These are phyloP conservation scores for Lachancea cidri DNA, from an alignment of 805 yeast species.

Conservation along the genomic window DNA sequence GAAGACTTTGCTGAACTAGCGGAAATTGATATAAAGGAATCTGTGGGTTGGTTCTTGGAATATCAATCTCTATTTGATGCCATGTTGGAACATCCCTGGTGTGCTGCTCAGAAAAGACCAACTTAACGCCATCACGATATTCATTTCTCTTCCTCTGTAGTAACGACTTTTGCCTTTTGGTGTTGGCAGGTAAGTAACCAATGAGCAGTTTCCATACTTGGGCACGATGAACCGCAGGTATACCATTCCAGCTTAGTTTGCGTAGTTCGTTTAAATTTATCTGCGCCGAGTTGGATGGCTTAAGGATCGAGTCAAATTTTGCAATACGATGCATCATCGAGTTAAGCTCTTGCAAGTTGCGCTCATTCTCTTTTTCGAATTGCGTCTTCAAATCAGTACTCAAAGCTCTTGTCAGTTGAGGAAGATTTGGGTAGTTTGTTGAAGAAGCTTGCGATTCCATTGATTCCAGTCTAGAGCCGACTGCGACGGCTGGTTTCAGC, in stretches of 20 bases:
- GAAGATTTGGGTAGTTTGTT: constrained; percentile 27
- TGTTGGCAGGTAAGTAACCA: constrained; percentile 87
- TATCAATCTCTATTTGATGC: constrained; percentile 94
- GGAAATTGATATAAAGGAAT: constrained; percentile 64
- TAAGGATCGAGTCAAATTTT: constrained; percentile 61
- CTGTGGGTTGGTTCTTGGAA: constrained; percentile 89
- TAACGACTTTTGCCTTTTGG: constrained; percentile 64
- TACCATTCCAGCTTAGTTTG: constrained; percentile 89
- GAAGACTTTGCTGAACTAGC: constrained; percentile 72
- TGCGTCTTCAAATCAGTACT: constrained; percentile 21
- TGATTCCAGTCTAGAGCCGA: constrained; percentile 5
- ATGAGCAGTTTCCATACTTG: constrained; percentile 83
- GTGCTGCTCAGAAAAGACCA: constrained; percentile 48
- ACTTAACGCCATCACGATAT: constrained; percentile 67
- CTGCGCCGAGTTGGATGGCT: constrained; percentile 39
- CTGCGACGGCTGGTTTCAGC: constrained; percentile 8
- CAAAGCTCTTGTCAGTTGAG: constrained; percentile 20
- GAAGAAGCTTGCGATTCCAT: constrained; percentile 7
- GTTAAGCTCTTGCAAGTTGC: constrained; percentile 42
- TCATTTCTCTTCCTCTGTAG: constrained; percentile 79
- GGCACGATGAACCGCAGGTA: constrained; percentile 77
- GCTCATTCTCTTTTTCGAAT: constrained; percentile 27
- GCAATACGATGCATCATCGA: constrained; percentile 57
- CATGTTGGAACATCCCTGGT: constrained; percentile 74
- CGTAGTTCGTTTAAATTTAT: constrained; percentile 68